A percentile compares a stretch with the other conserved stretches of the same genome.
These are phyloP conservation scores for Pythium chondricola DNA, from an alignment of 352 stramenopile genomes.

Conservation along the genomic window DNA sequence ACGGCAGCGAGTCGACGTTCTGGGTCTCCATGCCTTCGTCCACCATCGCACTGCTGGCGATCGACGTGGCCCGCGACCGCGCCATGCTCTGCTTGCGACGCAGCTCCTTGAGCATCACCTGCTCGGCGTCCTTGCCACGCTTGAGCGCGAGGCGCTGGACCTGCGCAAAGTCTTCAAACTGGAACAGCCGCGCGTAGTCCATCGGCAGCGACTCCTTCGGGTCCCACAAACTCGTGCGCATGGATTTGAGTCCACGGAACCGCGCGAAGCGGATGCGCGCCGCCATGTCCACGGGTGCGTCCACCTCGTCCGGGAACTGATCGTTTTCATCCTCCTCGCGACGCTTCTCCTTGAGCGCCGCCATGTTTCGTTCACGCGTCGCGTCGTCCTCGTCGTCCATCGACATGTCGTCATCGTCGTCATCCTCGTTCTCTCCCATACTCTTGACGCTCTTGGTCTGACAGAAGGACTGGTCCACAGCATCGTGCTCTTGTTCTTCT, in stretches of 20 bases:
- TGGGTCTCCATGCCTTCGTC: constrained; percentile 76
- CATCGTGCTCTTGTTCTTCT: constrained; percentile 33
- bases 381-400: constrained; percentile 64
- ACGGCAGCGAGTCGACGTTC: constrained; percentile 17
- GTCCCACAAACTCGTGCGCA: constrained; percentile 96
- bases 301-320: constrained; percentile 95
- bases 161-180: constrained; percentile 94
- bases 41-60: constrained; percentile 44
- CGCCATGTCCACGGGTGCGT: constrained; percentile 48
- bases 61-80: constrained; percentile 50
- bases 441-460: constrained; percentile 52
- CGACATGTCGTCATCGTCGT: constrained; percentile 73
- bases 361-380: constrained; percentile 25
- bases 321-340: constrained; percentile 90
- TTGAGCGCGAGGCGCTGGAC: constrained; percentile 91
- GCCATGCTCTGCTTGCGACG: constrained; percentile 43
- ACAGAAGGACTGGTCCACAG: constrained; percentile 77
- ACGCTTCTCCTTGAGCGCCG: constrained; percentile 71
- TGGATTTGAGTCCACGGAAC: constrained; percentile 96
- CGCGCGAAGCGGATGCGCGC: constrained; percentile 73
- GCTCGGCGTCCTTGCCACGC: constrained; percentile 66
- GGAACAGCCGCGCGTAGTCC: constrained; percentile 96
- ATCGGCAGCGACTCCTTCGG: constrained; percentile 97
- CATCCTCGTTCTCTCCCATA: constrained; percentile 48
- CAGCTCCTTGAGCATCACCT: constrained; percentile 58